Percentiles rank a stretch among this genome's conserved stretches.
Evolutionary conservation across 805 yeast species (phyloP).

Genomic region (Kuraishia piskuri): DNA sequence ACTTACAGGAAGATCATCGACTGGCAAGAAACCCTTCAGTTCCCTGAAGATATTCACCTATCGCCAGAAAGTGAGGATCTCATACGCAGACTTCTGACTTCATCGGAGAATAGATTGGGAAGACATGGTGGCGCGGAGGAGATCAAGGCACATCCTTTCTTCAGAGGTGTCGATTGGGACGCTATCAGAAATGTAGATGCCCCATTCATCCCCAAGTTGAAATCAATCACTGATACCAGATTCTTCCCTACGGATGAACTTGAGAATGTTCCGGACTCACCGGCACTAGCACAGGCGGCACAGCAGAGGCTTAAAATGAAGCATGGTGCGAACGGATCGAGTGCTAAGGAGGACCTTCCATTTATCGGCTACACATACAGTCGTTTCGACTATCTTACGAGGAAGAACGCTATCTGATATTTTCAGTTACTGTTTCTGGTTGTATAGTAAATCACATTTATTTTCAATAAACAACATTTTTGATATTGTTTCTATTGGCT

Average conservation of each 20-base stretch:
- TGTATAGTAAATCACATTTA: neutral
- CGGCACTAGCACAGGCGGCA: constrained; percentile 61
- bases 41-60: constrained; percentile 88
- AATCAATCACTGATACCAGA: constrained; percentile 90
- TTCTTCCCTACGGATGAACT: constrained; percentile 97
- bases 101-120: constrained; percentile 75
- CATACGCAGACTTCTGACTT: constrained; percentile 66
- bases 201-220: constrained; percentile 86
- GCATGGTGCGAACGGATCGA: constrained; percentile 28
- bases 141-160: constrained; percentile 83
- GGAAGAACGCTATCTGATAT: constrained; percentile 45
- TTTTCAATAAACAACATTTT: neutral
- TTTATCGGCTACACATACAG: constrained; percentile 96
- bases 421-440: neutral
- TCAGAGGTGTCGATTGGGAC: constrained; percentile 94
- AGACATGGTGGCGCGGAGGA: constrained; percentile 89
- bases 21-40: constrained; percentile 81
- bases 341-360: constrained; percentile 81
- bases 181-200: constrained; percentile 83
- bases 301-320: constrained; percentile 49
- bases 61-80: constrained; percentile 86
- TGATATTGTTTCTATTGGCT: too few relatives aligned
- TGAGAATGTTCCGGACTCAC: constrained; percentile 90
- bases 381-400: constrained; percentile 84
- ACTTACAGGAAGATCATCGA: constrained; percentile 86